Conservation (phyloP, 2,329 filamentous ascomycete genomes). For the Podosphaera leucotricha region DNA sequence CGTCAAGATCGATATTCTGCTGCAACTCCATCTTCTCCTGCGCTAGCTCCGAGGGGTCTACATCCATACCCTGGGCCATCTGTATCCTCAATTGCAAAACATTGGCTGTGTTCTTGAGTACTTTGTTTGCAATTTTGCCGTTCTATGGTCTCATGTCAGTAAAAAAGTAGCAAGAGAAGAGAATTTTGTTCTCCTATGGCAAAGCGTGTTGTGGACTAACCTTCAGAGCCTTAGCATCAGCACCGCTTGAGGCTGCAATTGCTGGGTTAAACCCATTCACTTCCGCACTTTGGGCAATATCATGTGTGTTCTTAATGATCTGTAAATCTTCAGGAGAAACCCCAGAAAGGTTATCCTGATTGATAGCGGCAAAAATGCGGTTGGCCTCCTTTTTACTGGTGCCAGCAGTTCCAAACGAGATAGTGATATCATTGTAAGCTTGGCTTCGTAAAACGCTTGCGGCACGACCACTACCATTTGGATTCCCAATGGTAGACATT, state of each 20-base stretch:
- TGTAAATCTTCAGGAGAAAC: conserved; percentile 25
- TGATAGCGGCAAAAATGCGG: conserved; percentile 17
- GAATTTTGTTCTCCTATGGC: conserved; percentile 1
- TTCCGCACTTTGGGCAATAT: conserved; percentile 29
- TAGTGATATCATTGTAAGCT: conserved; percentile 23
- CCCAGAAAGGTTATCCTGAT: conserved; percentile 20
- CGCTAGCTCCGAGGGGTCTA: conserved; percentile 18
- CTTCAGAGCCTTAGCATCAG: conserved; percentile 24
- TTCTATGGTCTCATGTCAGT: conserved; percentile 13
- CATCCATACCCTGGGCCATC: conserved; percentile 24
- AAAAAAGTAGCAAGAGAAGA: neutral
- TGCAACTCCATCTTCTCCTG: conserved; percentile 27
- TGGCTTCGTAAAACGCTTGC: conserved; percentile 16
- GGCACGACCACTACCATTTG: conserved; percentile 2
- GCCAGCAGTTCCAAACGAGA: conserved; percentile 23
- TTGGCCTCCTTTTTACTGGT: conserved; percentile 23
- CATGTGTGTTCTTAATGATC: conserved; percentile 26
- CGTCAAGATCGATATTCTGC: conserved; percentile 27
- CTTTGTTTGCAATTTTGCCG: conserved; percentile 37
- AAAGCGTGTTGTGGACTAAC: conserved; percentile 8
- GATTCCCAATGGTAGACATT: too few relatives aligned
- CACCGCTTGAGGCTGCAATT: conserved; percentile 23
- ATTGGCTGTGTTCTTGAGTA: conserved; percentile 30
- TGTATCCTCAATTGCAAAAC: conserved; percentile 26
- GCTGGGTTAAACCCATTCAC: conserved; percentile 28